These are phyloP conservation scores for Nothopassalora personata DNA, from an alignment of 2,329 filamentous ascomycete species.

Conservation along the genomic window DNA sequence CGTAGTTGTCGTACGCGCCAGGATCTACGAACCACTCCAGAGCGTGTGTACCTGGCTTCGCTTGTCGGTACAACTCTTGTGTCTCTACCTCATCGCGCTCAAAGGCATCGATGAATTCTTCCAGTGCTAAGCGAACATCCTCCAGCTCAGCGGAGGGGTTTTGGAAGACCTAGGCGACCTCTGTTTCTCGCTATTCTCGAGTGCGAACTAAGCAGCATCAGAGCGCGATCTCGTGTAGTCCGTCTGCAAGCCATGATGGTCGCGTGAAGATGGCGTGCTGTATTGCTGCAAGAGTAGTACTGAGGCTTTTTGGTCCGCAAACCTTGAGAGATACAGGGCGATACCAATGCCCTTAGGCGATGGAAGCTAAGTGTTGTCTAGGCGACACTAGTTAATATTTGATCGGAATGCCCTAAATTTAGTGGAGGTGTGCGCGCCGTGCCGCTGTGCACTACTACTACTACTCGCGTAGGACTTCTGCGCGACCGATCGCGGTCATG, in stretches of 20 bases:
- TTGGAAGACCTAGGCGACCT: neutral
- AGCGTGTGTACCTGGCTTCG: neutral
- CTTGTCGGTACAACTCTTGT: neutral
- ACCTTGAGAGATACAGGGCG: no score
- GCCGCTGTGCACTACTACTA: neutral
- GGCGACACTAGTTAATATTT: neutral
- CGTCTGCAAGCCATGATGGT: neutral
- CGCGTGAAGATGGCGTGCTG: no score
- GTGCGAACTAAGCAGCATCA: no score
- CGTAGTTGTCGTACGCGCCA: neutral
- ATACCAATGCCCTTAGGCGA: no score
- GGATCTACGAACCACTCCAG: neutral
- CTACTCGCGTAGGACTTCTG: neutral
- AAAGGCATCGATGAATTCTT: neutral
- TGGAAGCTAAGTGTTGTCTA: no score
- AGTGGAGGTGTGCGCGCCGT: no score
- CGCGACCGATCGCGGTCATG: neutral
- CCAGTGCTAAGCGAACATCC: neutral
- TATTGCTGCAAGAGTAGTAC: no score
- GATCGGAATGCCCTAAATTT: neutral
- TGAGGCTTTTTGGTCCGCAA: no score
- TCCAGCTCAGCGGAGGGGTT: neutral
- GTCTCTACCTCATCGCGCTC: no score
- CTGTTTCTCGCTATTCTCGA: no score
- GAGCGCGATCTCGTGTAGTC: no score